A percentile compares a stretch with the other conserved stretches of the same genome.
phyloP scores from a whole-genome alignment of 495 filamentous ascomycete genomes.

The Xylaria curta region DNA sequence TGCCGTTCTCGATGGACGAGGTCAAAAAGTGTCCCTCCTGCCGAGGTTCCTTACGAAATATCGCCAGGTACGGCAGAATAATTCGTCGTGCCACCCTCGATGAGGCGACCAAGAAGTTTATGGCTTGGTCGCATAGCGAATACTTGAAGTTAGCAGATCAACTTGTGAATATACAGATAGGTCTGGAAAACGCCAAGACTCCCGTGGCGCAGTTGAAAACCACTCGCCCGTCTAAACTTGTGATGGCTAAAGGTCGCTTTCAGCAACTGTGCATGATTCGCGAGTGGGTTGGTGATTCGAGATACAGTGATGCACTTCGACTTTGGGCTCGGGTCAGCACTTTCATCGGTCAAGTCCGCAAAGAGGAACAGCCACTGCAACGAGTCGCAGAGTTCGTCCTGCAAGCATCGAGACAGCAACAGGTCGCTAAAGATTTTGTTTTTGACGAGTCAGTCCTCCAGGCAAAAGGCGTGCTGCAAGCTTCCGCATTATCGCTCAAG shows the following conservation, averaged over 20 bases:
- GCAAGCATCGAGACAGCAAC: slow-evolving; percentile 51
- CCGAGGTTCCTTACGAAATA: slow-evolving; percentile 64
- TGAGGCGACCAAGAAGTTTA: slow-evolving; percentile 72
- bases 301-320: slow-evolving; percentile 49
- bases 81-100: slow-evolving; percentile 68
- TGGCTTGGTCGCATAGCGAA: slow-evolving; percentile 55
- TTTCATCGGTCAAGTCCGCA: slow-evolving; percentile 53
- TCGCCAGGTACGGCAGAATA: slow-evolving; percentile 71
- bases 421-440: slow-evolving; percentile 45
- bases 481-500: slow-evolving; percentile 57
- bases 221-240: neutral
- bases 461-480: slow-evolving; percentile 54
- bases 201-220: slow-evolving; percentile 4
- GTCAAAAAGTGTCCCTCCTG: slow-evolving; percentile 69
- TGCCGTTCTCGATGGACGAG: slow-evolving; percentile 60
- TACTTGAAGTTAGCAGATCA: slow-evolving; percentile 54
- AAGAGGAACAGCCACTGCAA: slow-evolving; percentile 67
- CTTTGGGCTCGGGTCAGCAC: slow-evolving; percentile 50
- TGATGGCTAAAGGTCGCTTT: slow-evolving; percentile 20
- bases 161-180: slow-evolving; percentile 33
- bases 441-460: slow-evolving; percentile 57
- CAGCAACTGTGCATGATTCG: slow-evolving; percentile 33
- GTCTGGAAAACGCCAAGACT: slow-evolving; percentile 23
- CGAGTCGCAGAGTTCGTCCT: slow-evolving; percentile 61
- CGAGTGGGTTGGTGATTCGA: slow-evolving; percentile 35